Evolutionary conservation across 345 rosid species (phyloP).

Genomic region (Corymbia maculata): DNA sequence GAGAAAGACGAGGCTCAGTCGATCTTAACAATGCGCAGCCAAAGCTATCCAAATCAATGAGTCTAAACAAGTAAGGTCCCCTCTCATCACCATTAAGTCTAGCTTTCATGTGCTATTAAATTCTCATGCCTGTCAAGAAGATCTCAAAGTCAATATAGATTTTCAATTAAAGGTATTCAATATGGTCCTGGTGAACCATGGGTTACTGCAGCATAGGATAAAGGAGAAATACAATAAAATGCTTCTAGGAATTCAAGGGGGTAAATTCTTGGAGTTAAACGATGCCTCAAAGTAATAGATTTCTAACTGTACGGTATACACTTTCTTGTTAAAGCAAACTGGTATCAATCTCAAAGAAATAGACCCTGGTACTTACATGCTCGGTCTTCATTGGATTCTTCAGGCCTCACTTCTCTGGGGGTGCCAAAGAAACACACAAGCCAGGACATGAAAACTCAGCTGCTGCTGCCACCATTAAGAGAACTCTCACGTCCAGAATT

Average conservation of each 20-base stretch:
- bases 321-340: neutral
- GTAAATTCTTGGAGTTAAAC: neutral
- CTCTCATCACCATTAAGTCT: neutral
- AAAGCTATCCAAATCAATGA: conserved; percentile 10
- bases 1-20: conserved; percentile 6
- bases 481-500: neutral
- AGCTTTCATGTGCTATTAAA: neutral
- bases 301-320: neutral
- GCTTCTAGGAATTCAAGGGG: neutral
- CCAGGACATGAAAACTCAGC: neutral
- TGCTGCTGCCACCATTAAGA: neutral
- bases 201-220: neutral
- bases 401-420: conserved; percentile 5
- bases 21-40: conserved; percentile 3
- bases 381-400: neutral
- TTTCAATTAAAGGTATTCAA: neutral
- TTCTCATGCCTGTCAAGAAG: neutral
- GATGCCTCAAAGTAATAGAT: neutral
- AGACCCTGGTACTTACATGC: neutral
- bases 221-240: neutral
- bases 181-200: neutral
- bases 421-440: neutral
- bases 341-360: neutral
- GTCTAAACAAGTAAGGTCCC: conserved; percentile 19
- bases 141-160: neutral